Evolutionary conservation across 2,329 filamentous ascomycete genomes (phyloP), one percentile per base, ranked within the genome.

Genomic region (Ascochyta rabiei): DNA sequence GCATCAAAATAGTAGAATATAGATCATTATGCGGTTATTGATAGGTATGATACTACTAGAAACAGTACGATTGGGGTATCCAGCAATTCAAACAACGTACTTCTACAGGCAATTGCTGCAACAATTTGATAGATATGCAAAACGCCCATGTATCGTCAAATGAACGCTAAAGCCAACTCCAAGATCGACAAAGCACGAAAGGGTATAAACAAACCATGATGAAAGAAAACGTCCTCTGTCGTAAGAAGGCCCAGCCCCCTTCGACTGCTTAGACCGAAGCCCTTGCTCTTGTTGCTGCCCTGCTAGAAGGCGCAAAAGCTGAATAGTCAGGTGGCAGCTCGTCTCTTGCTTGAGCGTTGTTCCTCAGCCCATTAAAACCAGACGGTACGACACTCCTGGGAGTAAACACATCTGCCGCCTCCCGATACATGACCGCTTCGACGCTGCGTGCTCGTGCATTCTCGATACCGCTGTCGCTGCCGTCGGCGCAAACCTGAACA

Each of bases 401-500:
- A 7, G 62, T 57, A 52, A 77, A 77, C 51, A 75, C 63, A 31
- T 70, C 71, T 9, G 70, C 66, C 3, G 65, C 71, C 19, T 57
- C 68, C 50, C 53, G 65, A 46, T 60, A 63, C n/a, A 59, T 61
- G 6, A 50, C 54, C 6, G 61, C 62, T 44, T 74, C 73, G 1
- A 63, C 66, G 33, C 66, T 70, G 44, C 72, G 62, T 5, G 62
- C 67, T 42, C 68, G 55, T 30, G 71, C 70, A 43, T 71, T 73
- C 59, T 69, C 66, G 9, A 66, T 71, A 8, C 71, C 72, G 1
- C 61, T 68, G 23, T 61, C 68, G 49, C 73, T 76, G 8, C 72
- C 72, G 13, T 75, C 68, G 0, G 74, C 71, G 10, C 75, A 76
- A 55, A 82, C 70, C 59, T 82, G 80, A 2, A 82, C 56, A 0